A percentile compares a stretch with the other conserved stretches of the same genome.
These are phyloP conservation scores for Aureobasidium leucospermi DNA, from an alignment of 2,329 filamentous ascomycete species.

Conservation along the genomic window DNA sequence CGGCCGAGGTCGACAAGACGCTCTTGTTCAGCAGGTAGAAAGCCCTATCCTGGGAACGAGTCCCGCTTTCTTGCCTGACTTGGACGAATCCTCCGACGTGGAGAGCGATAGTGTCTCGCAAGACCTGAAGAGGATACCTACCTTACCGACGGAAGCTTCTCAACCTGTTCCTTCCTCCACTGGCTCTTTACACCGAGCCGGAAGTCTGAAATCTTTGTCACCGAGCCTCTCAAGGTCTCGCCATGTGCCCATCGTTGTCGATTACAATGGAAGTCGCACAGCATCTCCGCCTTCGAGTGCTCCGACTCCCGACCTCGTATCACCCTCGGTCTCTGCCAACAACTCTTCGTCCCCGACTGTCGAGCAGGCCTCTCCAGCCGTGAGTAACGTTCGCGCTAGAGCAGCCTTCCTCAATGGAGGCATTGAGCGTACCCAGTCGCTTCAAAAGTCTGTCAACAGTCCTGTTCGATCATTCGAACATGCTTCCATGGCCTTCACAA, in stretches of 20 bases:
- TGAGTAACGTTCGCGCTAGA: conserved; percentile 13
- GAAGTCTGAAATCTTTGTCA: not conserved
- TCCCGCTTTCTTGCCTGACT: not conserved
- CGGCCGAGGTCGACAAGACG: not conserved
- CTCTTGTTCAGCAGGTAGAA: not conserved
- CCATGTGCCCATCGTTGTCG: conserved; percentile 18
- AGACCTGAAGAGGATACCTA: not conserved
- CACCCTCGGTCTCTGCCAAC: not conserved
- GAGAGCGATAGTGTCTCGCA: not conserved
- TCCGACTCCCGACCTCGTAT: not conserved
- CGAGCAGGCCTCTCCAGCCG: not conserved
- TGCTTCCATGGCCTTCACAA: conserved; percentile 31
- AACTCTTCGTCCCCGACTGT: not conserved
- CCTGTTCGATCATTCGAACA: conserved; percentile 32
- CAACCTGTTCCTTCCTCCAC: not conserved
- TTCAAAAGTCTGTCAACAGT: conserved; percentile 26
- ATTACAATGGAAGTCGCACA: not conserved
- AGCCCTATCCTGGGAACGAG: conserved; percentile 3
- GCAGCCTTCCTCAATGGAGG: conserved; percentile 16
- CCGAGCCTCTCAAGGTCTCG: not conserved
- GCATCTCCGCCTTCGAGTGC: not conserved
- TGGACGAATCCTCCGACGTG: not conserved
- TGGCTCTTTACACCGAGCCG: not conserved
- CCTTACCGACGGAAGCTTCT: not conserved
- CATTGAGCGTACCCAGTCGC: conserved; percentile 18